Evolutionary conservation across 768 basidiomycete species (phyloP), one percentile per base, ranked within the genome.

Genomic region (Serendipita sp.): DNA sequence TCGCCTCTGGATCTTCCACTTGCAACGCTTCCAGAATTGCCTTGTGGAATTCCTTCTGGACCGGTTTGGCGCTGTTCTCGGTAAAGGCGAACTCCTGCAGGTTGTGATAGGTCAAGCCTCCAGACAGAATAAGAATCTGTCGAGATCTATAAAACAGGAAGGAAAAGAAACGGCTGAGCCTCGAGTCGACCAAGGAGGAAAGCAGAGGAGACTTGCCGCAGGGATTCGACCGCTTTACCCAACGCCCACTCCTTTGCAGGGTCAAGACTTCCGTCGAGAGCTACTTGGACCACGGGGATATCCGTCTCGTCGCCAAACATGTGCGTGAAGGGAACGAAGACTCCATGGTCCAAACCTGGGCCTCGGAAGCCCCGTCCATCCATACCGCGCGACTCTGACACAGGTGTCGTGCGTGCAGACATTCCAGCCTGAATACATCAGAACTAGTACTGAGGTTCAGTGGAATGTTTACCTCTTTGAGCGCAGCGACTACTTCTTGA

Each of bases 281-380:
- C 83, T 1, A 81, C 83, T 72, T 89, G 78, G 20, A 89, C 79
- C 67, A 90, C 78, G 2, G 88, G 88, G 17, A 90, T 73, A 3
- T 78, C 76, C 63, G 83, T 79, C 51, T 78, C 77, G 51, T 83
- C 79, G 4, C 85, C 84, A 67, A 90, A 89, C 88, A 90, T 90
- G 64, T 84, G 69, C 48, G 77, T 75, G 76, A 90, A 88, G 1
- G 88, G 88, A 13, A 90, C 75, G 69, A 89, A 90, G 48, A 89
- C 86, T 24, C 88, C 88, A 67, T 88, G 86, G 68, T 88, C 86
- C 0, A 88, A 72, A 3, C 86, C 87, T 0, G 84, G 79, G 0
- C 83, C 84, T 50, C 67, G 51, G 68, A 81, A 83, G 0, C 85
- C 84, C 20, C 85, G 73, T 9, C 86, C 87, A 65, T 88, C 86